Conservation (phyloP, 495 filamentous ascomycete genomes). For the Penicillium flavigenum region DNA sequence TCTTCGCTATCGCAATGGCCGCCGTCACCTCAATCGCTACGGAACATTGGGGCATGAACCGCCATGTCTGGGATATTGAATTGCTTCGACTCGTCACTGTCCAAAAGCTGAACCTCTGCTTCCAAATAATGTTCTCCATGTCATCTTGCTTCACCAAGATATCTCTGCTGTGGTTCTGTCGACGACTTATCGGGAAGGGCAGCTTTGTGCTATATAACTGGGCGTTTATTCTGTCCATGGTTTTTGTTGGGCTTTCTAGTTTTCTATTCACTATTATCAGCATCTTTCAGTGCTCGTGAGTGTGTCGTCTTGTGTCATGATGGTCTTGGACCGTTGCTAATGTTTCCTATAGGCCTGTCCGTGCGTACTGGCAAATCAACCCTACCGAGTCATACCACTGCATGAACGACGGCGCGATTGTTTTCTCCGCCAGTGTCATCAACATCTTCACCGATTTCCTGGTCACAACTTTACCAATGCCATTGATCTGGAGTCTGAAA, state of each 20-base stretch:
- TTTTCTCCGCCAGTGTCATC: conserved; percentile 56
- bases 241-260: conserved; percentile 44
- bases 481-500: conserved; percentile 55
- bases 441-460: conserved; percentile 61
- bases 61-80: conserved; percentile 57
- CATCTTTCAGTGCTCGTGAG: conserved; percentile 59
- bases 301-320: conserved; percentile 1
- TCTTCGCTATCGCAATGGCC: conserved; percentile 44
- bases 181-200: conserved; percentile 48
- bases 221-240: conserved; percentile 45
- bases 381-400: conserved; percentile 43
- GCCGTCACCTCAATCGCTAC: conserved; percentile 42
- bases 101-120: conserved; percentile 50
- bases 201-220: conserved; percentile 38
- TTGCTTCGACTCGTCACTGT: conserved; percentile 29
- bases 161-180: conserved; percentile 58
- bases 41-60: conserved; percentile 51
- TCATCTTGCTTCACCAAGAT: conserved; percentile 56
- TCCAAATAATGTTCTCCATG: conserved; percentile 53
- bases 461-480: conserved; percentile 58
- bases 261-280: conserved; percentile 49
- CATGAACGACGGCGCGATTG: conserved; percentile 48
- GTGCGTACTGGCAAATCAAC: conserved; percentile 52
- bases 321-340: background rate
- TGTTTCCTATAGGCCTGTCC: conserved; percentile 44